Evolutionary conservation across 768 basidiomycete species (phyloP).

Genomic region (Roridomyces roridus): DNA sequence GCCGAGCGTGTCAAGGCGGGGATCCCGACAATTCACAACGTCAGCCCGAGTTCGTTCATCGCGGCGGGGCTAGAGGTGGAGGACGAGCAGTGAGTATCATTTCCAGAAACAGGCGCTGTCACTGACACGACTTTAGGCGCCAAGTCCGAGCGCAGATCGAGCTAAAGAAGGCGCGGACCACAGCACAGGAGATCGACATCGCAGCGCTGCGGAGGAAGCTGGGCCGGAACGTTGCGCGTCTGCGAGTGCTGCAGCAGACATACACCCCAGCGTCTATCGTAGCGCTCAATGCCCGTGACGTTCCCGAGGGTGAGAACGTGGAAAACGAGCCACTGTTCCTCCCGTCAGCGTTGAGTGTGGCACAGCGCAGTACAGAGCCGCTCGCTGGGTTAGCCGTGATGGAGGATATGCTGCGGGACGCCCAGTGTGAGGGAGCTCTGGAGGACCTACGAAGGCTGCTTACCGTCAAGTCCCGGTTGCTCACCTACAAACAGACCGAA

Average conservation of each 20-base stretch:
- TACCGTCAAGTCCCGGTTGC: not conserved
- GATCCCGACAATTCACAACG: slow-evolving; percentile 21
- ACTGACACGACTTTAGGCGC: not conserved
- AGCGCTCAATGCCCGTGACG: not conserved
- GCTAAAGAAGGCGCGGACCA: slow-evolving; percentile 9
- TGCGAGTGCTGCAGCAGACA: slow-evolving; percentile 1
- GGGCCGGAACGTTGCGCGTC: not conserved
- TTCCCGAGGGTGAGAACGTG: not conserved
- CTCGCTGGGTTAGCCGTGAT: not conserved
- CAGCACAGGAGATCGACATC: not conserved
- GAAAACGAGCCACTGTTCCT: not conserved
- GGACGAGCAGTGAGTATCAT: slow-evolving; percentile 30
- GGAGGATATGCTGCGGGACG: slow-evolving; percentile 9
- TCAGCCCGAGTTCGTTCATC: slow-evolving; percentile 25
- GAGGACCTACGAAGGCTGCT: slow-evolving; percentile 10
- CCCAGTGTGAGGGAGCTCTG: slow-evolving; percentile 11
- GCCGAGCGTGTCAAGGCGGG: not conserved
- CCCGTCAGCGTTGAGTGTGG: not conserved
- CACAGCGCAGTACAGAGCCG: not conserved
- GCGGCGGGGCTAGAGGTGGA: slow-evolving; percentile 25
- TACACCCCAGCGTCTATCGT: not conserved
- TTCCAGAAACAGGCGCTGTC: no score
- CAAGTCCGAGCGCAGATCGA: not conserved
- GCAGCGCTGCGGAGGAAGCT: not conserved
- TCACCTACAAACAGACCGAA: no score